Percentiles rank a stretch among this genome's conserved stretches.
phyloP scores from a whole-genome alignment of 768 basidiomycete genomes.

The Filobasidium floriforme region DNA sequence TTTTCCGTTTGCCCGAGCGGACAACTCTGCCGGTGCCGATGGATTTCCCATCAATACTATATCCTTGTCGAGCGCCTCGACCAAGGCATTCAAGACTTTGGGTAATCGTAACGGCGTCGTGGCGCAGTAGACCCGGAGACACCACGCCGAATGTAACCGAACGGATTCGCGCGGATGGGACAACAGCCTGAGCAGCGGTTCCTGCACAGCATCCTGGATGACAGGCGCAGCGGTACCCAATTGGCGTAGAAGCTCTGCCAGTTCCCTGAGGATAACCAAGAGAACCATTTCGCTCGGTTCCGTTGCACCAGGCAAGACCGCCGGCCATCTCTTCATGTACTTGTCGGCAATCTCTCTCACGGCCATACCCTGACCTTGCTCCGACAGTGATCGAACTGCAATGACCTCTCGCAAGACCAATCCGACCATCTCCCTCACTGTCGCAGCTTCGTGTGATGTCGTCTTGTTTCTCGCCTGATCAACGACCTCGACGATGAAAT shows the following conservation, averaged over 20 bases:
- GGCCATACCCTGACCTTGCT: conserved; percentile 86
- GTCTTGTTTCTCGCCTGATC: conserved; percentile 50
- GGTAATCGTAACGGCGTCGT: conserved; percentile 79
- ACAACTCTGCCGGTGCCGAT: conserved; percentile 62
- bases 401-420: conserved; percentile 77
- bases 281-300: conserved; percentile 63
- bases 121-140: conserved; percentile 81
- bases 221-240: conserved; percentile 86
- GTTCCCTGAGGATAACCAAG: conserved; percentile 68
- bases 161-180: conserved; percentile 79
- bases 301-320: conserved; percentile 76
- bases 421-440: conserved; percentile 64
- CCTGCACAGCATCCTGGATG: conserved; percentile 78
- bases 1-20: conserved; percentile 69
- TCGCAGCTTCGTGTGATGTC: conserved; percentile 65
- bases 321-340: conserved; percentile 86
- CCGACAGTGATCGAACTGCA: conserved; percentile 77
- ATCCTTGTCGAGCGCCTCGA: conserved; percentile 78
- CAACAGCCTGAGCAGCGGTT: conserved; percentile 75
- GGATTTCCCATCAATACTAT: conserved; percentile 65
- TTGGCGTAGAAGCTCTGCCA: conserved; percentile 75
- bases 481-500: conserved; percentile 72
- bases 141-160: conserved; percentile 78
- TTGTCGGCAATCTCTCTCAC: conserved; percentile 74
- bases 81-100: conserved; percentile 64